phyloP scores from a whole-genome alignment of 2,329 filamentous ascomycete species.

The Aureobasidium sp. region DNA sequence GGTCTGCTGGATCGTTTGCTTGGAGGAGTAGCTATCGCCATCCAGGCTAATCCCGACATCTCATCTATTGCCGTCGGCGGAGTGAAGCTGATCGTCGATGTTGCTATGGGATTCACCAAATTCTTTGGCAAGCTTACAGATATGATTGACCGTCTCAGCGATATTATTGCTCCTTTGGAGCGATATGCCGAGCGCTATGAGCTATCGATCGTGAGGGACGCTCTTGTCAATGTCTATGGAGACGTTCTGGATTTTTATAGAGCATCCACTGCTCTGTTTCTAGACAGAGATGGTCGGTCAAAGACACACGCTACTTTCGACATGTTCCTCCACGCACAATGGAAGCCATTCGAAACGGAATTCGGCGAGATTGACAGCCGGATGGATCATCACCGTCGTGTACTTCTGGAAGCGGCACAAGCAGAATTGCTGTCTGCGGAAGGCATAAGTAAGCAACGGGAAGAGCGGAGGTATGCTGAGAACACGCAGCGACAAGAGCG shows the following conservation, averaged over 20 bases:
- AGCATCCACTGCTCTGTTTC: background rate
- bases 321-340: background rate
- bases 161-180: background rate
- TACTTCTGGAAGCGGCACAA: background rate
- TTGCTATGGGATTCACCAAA: background rate
- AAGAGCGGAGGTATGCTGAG: too few relatives aligned
- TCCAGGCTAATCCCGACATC: background rate
- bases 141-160: background rate
- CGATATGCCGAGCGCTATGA: background rate
- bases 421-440: background rate
- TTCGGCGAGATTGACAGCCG: background rate
- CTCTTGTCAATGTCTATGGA: background rate
- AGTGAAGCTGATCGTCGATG: background rate
- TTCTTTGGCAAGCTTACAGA: background rate
- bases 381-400: background rate
- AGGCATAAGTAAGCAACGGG: too few relatives aligned
- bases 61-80: background rate
- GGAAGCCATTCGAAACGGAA: background rate
- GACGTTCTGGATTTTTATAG: constrained; percentile 5
- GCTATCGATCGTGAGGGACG: background rate
- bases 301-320: background rate
- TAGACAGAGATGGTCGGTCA: background rate
- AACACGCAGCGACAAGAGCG: background rate
- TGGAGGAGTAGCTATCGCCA: background rate
- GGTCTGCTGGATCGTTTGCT: background rate